Percentiles rank a stretch among this genome's conserved stretches.
Evolutionary conservation across 371 early-diverging fungal genomes (phyloP).

Genomic region (Parasitella parasitica): DNA sequence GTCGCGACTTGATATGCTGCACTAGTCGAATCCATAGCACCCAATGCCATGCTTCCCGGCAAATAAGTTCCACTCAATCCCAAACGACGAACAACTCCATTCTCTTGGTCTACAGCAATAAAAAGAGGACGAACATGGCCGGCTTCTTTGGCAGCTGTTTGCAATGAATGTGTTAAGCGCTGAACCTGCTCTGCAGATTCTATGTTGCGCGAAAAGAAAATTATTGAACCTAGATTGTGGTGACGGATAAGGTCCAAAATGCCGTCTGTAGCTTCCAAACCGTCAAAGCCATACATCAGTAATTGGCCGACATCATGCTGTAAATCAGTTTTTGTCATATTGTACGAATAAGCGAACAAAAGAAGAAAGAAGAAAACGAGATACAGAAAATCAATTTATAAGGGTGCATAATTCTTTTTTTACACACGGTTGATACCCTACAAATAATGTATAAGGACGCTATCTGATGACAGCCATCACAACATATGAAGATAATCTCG

Average conservation of each 20-base stretch:
- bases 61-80: constrained; percentile 42
- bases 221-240: constrained; percentile 45
- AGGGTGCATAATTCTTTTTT: not conserved
- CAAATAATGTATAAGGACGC: no score
- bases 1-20: constrained; percentile 37
- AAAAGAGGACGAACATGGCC: constrained; percentile 42
- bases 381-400: not conserved
- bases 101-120: constrained; percentile 54
- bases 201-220: constrained; percentile 53
- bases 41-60: constrained; percentile 49
- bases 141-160: constrained; percentile 40
- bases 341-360: not conserved
- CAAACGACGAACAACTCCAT: constrained; percentile 50
- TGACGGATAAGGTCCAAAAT: constrained; percentile 44
- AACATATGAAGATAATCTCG: no score
- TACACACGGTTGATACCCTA: not conserved
- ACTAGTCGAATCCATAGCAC: constrained; percentile 34
- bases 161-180: constrained; percentile 28
- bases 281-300: constrained; percentile 49
- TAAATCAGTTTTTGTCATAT: constrained; percentile 9
- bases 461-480: no score
- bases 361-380: not conserved
- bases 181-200: constrained; percentile 36
- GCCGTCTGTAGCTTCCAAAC: constrained; percentile 35
- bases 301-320: constrained; percentile 35